Conservation (phyloP, 2,329 filamentous ascomycete genomes). For the Pseudogymnoascus sp. region DNA sequence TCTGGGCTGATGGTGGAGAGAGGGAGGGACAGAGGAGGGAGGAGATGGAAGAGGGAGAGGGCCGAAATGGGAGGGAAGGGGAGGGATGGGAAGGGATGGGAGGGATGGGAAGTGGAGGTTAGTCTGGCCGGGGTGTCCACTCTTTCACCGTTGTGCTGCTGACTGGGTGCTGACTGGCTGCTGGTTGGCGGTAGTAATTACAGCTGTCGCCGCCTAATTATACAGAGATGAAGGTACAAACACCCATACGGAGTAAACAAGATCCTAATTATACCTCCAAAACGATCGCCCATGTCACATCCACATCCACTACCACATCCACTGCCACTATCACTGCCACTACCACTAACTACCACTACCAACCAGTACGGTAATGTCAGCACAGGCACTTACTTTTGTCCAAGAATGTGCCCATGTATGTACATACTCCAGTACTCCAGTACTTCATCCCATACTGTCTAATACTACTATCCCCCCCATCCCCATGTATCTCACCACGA, state of each 20-base stretch:
- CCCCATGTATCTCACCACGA: neutral
- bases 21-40: neutral
- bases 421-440: too few relatives aligned
- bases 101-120: too few relatives aligned
- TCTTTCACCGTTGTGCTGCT: neutral
- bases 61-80: neutral
- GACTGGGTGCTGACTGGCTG: neutral
- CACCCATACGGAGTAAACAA: too few relatives aligned
- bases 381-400: neutral
- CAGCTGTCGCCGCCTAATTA: neutral
- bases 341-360: too few relatives aligned
- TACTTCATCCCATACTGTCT: too few relatives aligned
- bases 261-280: neutral
- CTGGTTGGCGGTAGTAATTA: neutral
- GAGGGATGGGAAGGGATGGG: too few relatives aligned
- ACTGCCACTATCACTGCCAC: too few relatives aligned
- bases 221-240: too few relatives aligned
- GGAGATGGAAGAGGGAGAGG: neutral
- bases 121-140: neutral
- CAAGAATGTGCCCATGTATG: neutral
- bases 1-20: neutral
- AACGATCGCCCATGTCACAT: neutral
- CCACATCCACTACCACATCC: too few relatives aligned
- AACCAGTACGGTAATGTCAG: neutral
- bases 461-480: too few relatives aligned